A percentile compares a stretch with the other conserved stretches of the same genome.
Conservation (phyloP, 2,329 filamentous ascomycete species). For the Coniochaeta sp. region DNA sequence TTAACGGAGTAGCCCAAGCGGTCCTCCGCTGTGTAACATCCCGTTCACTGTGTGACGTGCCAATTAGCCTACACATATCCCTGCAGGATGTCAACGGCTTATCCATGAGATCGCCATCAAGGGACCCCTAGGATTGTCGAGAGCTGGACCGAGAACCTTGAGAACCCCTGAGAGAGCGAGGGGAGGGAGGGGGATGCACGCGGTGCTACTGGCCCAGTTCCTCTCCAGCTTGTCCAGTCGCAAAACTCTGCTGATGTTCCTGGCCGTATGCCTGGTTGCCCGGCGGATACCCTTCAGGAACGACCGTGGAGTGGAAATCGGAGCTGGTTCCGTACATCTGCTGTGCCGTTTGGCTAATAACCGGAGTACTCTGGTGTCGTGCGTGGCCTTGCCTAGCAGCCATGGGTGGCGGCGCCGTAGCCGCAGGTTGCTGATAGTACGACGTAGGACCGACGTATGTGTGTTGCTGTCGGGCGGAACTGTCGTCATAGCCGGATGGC, state of each 20-base stretch:
- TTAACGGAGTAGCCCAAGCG: background rate
- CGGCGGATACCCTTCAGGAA: background rate
- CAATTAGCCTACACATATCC: too few relatives aligned
- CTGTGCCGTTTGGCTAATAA: background rate
- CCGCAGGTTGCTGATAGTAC: background rate
- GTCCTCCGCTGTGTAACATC: background rate
- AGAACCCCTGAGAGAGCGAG: too few relatives aligned
- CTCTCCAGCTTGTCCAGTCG: background rate
- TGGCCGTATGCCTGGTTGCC: background rate
- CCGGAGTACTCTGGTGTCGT: background rate
- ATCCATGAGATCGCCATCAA: background rate
- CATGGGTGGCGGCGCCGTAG: background rate
- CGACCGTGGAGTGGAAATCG: background rate
- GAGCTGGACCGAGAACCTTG: too few relatives aligned
- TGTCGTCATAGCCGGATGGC: background rate
- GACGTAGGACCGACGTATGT: background rate
- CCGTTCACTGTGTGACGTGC: too few relatives aligned
- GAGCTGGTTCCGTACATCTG: background rate
- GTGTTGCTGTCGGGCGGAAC: background rate
- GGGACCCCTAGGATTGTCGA: too few relatives aligned
- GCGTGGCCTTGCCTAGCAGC: background rate
- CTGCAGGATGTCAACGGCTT: background rate
- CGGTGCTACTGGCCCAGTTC: background rate
- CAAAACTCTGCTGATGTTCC: background rate
- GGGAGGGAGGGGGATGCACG: too few relatives aligned